Percentiles rank a stretch among this genome's conserved stretches.
Evolutionary conservation across 257 asterid species (phyloP).

Genomic region (Solanum phureja): DNA sequence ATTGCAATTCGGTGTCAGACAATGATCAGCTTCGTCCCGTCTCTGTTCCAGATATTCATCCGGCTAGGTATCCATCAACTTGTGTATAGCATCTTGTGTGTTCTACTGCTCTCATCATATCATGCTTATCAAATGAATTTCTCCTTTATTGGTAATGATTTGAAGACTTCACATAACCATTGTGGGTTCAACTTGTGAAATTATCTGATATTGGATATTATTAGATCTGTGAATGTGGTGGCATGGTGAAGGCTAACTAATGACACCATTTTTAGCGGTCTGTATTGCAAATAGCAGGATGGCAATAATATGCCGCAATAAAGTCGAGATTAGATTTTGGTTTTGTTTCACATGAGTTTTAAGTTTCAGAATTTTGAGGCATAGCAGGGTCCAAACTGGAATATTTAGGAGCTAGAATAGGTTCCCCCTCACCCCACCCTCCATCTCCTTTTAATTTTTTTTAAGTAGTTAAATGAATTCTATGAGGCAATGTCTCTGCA

Average conservation of each 20-base stretch:
- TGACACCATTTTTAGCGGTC: neutral
- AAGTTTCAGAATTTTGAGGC: neutral
- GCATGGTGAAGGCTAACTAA: neutral
- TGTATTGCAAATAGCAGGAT: neutral
- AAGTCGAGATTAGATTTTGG: neutral
- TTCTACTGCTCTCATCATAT: neutral
- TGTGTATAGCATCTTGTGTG: neutral
- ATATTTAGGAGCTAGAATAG: neutral
- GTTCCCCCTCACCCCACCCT: no score
- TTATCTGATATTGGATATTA: neutral
- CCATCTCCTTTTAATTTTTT: neutral
- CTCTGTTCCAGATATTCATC: conserved; percentile 86
- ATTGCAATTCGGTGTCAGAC: conserved; percentile 83
- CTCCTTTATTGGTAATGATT: neutral
- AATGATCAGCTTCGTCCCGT: conserved; percentile 88
- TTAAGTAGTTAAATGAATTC: neutral
- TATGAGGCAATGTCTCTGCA: neutral
- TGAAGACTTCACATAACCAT: neutral
- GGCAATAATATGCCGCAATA: neutral
- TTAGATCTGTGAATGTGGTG: neutral
- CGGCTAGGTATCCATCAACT: conserved; percentile 62
- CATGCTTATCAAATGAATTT: neutral
- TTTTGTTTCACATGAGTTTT: neutral
- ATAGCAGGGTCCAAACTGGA: neutral
- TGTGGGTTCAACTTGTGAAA: neutral